Conservation (phyloP, 164 flowering plant species). For the Annona cherimola region DNA sequence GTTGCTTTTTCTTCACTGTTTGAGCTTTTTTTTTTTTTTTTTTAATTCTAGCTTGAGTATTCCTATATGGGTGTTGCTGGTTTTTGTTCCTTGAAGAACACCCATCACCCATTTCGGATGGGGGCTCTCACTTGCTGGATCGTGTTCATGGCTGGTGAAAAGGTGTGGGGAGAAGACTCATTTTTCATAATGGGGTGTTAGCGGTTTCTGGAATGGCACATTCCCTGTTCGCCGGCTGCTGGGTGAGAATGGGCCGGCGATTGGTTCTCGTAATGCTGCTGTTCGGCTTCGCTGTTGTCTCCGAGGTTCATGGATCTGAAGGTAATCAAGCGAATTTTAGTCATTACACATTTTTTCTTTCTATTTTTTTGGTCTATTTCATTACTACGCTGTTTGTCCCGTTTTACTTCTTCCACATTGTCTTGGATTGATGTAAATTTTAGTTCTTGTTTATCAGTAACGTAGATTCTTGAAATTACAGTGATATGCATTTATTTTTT, state of each 20-base stretch:
- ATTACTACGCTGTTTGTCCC: neutral
- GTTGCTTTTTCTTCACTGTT: slow-evolving; percentile 6
- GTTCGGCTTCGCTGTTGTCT: neutral
- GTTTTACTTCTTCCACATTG: neutral
- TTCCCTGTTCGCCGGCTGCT: neutral
- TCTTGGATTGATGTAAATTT: neutral
- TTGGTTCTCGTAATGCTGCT: neutral
- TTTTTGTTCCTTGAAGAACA: slow-evolving; percentile 3
- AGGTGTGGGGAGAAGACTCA: neutral
- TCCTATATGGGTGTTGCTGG: neutral
- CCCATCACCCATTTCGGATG: slow-evolving; percentile 7
- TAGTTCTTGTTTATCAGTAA: neutral
- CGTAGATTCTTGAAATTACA: neutral
- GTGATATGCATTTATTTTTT: neutral
- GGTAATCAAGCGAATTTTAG: slow-evolving; percentile 4
- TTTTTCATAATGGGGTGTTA: neutral
- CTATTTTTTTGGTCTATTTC: neutral
- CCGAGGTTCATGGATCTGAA: slow-evolving; percentile 9
- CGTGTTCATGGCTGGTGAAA: neutral
- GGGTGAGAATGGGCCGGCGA: slow-evolving; percentile 6
- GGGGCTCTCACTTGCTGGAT: neutral
- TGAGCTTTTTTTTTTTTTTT: slow-evolving; percentile 1
- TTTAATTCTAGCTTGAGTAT: neutral
- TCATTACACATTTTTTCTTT: neutral
- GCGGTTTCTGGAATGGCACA: slow-evolving; percentile 1